Evolutionary conservation across 345 rosid genomes (phyloP).

Genomic region (Gossypium australe): DNA sequence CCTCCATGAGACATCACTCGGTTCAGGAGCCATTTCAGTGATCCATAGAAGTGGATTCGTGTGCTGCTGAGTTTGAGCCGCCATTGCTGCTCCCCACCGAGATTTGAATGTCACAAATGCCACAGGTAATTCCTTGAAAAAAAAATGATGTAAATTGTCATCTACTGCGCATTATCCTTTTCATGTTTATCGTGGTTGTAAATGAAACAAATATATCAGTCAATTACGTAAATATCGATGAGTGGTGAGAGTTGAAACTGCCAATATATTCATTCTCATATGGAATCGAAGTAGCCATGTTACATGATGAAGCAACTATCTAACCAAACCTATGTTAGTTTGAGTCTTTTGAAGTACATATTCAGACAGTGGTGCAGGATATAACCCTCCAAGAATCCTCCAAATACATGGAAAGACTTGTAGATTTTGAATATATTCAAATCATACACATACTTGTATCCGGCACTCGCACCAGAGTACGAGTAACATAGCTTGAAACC

Average conservation of each 20-base stretch:
- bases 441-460: neutral
- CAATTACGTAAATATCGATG: neutral
- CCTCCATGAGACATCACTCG: slow-evolving; percentile 76
- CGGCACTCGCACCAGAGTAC: neutral
- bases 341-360: neutral
- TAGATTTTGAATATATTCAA: no score
- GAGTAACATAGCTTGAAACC: neutral
- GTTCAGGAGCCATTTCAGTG: slow-evolving; percentile 84
- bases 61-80: slow-evolving; percentile 84
- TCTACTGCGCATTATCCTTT: neutral
- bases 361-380: neutral
- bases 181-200: neutral
- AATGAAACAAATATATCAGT: neutral
- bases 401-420: neutral
- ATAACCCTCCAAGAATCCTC: neutral
- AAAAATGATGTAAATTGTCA: neutral
- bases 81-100: slow-evolving; percentile 59
- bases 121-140: slow-evolving; percentile 64
- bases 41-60: slow-evolving; percentile 66
- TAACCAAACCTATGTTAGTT: neutral
- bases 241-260: neutral
- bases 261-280: neutral
- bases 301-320: neutral
- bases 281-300: neutral
- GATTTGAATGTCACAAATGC: slow-evolving; percentile 86